These are phyloP conservation scores for Rhizophagus clarus DNA, from an alignment of 192 early-diverging fungal genomes.

Conservation along the genomic window DNA sequence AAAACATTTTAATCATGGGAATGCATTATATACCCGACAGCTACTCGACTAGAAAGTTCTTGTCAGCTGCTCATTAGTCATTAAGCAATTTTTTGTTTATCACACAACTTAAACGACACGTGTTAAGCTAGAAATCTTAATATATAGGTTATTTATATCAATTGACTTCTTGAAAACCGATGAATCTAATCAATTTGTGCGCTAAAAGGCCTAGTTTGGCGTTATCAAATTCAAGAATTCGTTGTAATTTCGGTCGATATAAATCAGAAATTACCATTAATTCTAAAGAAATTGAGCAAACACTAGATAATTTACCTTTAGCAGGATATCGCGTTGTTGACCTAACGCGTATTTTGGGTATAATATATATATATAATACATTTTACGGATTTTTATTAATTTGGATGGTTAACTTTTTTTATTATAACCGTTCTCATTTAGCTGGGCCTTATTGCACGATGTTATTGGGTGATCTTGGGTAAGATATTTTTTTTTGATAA, in stretches of 20 bases:
- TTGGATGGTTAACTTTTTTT: not conserved
- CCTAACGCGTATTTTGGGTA: constrained; percentile 69
- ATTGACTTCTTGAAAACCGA: too few relatives aligned
- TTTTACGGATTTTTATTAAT: not conserved
- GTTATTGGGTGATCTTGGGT: constrained; percentile 79
- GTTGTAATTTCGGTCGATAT: not conserved
- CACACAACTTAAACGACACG: too few relatives aligned
- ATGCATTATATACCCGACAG: too few relatives aligned
- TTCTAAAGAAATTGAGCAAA: not conserved
- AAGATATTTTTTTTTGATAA: constrained; percentile 25
- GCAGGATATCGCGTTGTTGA: constrained; percentile 70
- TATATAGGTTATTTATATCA: too few relatives aligned
- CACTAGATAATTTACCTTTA: constrained; percentile 40
- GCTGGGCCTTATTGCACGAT: constrained; percentile 83
- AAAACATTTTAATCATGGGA: too few relatives aligned
- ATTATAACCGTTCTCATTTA: constrained; percentile 18
- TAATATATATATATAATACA: not conserved
- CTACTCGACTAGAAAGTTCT: too few relatives aligned
- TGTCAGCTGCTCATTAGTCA: too few relatives aligned
- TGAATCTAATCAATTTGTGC: not conserved
- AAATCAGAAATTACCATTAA: not conserved
- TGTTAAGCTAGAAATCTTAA: too few relatives aligned
- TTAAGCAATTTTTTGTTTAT: too few relatives aligned
- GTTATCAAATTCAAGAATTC: not conserved
- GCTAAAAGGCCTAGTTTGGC: not conserved